These are phyloP conservation scores for Quercus tomentella DNA, from an alignment of 331 rosid species.

Conservation along the genomic window DNA sequence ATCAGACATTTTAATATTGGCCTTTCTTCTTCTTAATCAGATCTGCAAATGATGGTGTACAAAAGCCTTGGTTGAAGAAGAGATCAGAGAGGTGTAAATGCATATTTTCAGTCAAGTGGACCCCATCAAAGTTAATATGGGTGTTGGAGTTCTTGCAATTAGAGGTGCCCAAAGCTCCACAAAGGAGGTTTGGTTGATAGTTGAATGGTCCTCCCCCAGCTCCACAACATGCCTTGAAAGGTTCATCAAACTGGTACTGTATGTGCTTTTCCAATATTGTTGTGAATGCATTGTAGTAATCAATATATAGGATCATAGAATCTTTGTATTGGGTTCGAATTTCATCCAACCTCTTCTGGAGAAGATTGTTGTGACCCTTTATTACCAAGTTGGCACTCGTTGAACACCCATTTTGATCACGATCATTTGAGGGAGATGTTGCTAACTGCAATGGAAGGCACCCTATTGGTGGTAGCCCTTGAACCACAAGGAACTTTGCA, in stretches of 20 bases:
- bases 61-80: conserved; percentile 17
- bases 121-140: conserved; percentile 24
- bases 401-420: conserved; percentile 16
- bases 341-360: neutral
- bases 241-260: conserved; percentile 5
- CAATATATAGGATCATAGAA: conserved; percentile 7
- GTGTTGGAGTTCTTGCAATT: conserved; percentile 10
- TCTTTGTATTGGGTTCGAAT: neutral
- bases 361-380: conserved; percentile 15
- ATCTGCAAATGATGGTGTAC: conserved; percentile 45
- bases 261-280: neutral
- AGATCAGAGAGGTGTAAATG: conserved; percentile 9
- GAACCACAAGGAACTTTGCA: conserved; percentile 18
- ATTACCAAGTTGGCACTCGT: neutral
- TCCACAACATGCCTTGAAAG: conserved; percentile 30
- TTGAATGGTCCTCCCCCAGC: neutral
- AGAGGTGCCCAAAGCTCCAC: conserved; percentile 17
- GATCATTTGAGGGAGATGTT: neutral
- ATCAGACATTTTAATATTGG: no score
- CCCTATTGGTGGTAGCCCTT: conserved; percentile 28
- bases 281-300: conserved; percentile 12
- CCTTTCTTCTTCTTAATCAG: neutral
- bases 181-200: neutral
- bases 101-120: conserved; percentile 22
- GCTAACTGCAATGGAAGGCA: conserved; percentile 14